phyloP scores from a whole-genome alignment of 2,329 filamentous ascomycete species.

The Sphaerostilbella broomeana region DNA sequence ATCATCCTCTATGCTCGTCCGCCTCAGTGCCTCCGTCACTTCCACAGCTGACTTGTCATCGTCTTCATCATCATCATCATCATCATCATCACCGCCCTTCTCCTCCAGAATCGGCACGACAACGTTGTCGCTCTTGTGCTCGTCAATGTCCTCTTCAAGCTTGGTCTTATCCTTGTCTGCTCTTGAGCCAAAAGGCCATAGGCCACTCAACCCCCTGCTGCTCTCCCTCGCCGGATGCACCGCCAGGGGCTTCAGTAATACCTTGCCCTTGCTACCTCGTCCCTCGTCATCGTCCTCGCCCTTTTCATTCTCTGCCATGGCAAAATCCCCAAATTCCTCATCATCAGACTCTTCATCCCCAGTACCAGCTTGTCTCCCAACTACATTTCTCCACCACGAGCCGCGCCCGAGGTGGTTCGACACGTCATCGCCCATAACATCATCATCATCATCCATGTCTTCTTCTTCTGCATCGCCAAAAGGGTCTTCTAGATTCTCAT shows the following conservation, averaged over 20 bases:
- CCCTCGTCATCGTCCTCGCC: slow-evolving; percentile 18
- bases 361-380: slow-evolving; percentile 32
- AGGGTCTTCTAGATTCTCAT: slow-evolving; percentile 32
- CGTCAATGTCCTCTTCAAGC: slow-evolving; percentile 24
- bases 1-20: slow-evolving; percentile 54
- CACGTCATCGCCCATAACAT: slow-evolving; percentile 46
- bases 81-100: slow-evolving; percentile 2
- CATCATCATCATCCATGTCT: slow-evolving; percentile 47
- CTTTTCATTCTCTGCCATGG: slow-evolving; percentile 50
- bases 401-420: slow-evolving; percentile 29
- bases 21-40: slow-evolving; percentile 45
- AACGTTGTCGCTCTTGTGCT: slow-evolving; percentile 23
- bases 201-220: slow-evolving; percentile 40
- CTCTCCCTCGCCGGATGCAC: slow-evolving; percentile 43
- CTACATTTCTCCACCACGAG: slow-evolving; percentile 44
- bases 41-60: slow-evolving; percentile 43
- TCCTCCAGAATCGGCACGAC: slow-evolving; percentile 7
- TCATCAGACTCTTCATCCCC: slow-evolving; percentile 44
- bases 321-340: slow-evolving; percentile 64
- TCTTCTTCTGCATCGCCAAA: slow-evolving; percentile 54
- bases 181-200: slow-evolving; percentile 52
- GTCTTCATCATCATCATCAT: slow-evolving; percentile 12
- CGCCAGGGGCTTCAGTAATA: slow-evolving; percentile 49
- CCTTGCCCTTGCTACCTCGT: slow-evolving; percentile 32
- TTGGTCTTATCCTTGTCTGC: slow-evolving; percentile 26